These are phyloP conservation scores for Colletotrichum navitas DNA, from an alignment of 2,329 filamentous ascomycete genomes.

Conservation along the genomic window DNA sequence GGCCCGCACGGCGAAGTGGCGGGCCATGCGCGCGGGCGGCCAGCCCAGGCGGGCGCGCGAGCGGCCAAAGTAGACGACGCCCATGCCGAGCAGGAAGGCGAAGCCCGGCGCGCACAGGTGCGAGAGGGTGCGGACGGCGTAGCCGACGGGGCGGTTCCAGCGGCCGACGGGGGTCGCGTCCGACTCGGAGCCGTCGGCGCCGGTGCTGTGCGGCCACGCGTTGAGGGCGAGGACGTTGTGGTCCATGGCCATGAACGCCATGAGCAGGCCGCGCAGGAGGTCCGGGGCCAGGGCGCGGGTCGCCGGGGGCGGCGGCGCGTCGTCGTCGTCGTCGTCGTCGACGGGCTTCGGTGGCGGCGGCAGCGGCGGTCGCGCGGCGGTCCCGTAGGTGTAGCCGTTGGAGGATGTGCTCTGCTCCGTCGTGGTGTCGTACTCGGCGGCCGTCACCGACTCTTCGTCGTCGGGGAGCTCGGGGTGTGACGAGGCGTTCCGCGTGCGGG, in stretches of 20 bases:
- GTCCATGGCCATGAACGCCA: conserved; percentile 60
- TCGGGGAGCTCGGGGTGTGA: not conserved
- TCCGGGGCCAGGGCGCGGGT: conserved; percentile 57
- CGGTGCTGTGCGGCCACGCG: conserved; percentile 57
- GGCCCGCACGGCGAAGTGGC: conserved; percentile 56
- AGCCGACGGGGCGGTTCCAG: conserved; percentile 56
- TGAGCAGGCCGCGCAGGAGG: conserved; percentile 59
- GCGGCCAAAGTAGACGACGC: conserved; percentile 59
- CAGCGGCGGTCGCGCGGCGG: not conserved
- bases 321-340: not conserved
- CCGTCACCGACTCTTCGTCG: conserved; percentile 20
- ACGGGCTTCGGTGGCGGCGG: not conserved
- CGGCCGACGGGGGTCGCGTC: conserved; percentile 51
- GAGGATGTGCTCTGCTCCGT: not conserved
- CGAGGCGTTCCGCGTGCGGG: not conserved
- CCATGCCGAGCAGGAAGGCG: conserved; percentile 60
- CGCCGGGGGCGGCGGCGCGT: no score
- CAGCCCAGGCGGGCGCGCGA: conserved; percentile 57
- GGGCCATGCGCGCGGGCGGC: conserved; percentile 50
- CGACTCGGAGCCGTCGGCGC: conserved; percentile 50
- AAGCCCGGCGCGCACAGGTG: conserved; percentile 62
- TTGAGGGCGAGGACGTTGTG: conserved; percentile 56
- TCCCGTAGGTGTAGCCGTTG: conserved; percentile 19
- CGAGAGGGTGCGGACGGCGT: conserved; percentile 56
- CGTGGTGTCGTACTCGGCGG: not conserved